Base-by-base conservation (phyloP, 768 basidiomycete genomes). In the Kwoniella sp. region DNA sequence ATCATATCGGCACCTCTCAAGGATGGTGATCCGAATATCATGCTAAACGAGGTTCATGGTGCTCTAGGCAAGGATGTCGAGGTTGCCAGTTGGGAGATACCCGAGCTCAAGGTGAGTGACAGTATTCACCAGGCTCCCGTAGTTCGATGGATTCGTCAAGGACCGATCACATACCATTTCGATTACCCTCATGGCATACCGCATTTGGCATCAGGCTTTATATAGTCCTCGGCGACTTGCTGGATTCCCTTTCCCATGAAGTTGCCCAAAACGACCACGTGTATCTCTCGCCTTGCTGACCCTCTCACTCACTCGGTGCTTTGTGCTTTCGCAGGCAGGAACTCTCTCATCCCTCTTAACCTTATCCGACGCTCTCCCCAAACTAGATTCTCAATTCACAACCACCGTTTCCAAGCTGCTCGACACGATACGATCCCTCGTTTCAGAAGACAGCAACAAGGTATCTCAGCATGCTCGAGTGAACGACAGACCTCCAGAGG, bases 301-400 rank as follows among this genome's bases (percentile, higher is more conserved):
- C 46, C 33, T 24, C 36, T 49, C 33, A 33, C n/a, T n/a, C n/a
- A n/a, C n/a, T n/a, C n/a, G n/a, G n/a, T 30, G n/a, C 27, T 30
- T 36, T 33, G 6, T 33, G 33, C 6, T 25, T 9, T 9, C 33
- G 46, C 40, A 79, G 96, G 91, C 93, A 65, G 96, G 94, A 57
- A 99, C 95, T 1, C 86, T 99, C 51, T 92, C 95, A 68, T 84
- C 86, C 21, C 86, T 99, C 58, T 86, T 99, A 64, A 84, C 86
- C 1, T 85, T 98, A 55, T 95, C 93, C 17, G 96, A 98, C 75
- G 88, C 90, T 52, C 85, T 98, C 44, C 91, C 93, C 7, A 99
- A 98, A 82, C 87, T 90, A 62, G 96, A 98, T 72, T 76, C 84
- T 40, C 87, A 86, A 83, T 94, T 97, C 82, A 96, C 92, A 1